phyloP scores from a whole-genome alignment of 2,329 filamentous ascomycete genomes.

The Fusarium lateritium region DNA sequence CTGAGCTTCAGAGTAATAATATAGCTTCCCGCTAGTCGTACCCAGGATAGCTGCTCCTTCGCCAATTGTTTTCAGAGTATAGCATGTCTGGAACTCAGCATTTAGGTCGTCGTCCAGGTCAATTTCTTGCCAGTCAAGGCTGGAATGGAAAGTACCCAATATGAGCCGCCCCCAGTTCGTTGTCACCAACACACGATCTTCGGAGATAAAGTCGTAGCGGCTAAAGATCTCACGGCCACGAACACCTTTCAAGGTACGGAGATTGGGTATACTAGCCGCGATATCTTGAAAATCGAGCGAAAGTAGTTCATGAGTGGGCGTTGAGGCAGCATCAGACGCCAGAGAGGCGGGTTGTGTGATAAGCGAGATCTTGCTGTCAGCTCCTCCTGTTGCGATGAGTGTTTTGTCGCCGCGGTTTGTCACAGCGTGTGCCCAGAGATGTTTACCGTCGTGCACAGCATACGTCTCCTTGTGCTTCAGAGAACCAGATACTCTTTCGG shows the following conservation, averaged over 20 bases:
- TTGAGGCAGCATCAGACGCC: neutral
- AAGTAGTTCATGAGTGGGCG: slow-evolving; percentile 19
- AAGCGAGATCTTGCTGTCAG: slow-evolving; percentile 79
- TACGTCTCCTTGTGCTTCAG: slow-evolving; percentile 70
- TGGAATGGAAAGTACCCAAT: slow-evolving; percentile 56
- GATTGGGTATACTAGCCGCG: slow-evolving; percentile 34
- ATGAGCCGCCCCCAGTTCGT: slow-evolving; percentile 74
- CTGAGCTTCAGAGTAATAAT: slow-evolving; percentile 56
- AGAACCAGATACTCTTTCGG: slow-evolving; percentile 32
- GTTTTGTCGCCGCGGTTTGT: slow-evolving; percentile 51
- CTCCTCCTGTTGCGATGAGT: slow-evolving; percentile 81
- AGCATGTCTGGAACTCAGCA: slow-evolving; percentile 62
- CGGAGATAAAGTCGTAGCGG: slow-evolving; percentile 74
- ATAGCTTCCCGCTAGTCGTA: slow-evolving; percentile 64
- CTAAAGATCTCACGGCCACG: slow-evolving; percentile 66
- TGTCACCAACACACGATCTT: slow-evolving; percentile 66
- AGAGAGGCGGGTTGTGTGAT: slow-evolving; percentile 48
- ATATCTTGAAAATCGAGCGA: slow-evolving; percentile 55
- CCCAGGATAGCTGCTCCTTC: slow-evolving; percentile 63
- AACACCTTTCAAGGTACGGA: slow-evolving; percentile 28
- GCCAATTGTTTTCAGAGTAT: slow-evolving; percentile 60
- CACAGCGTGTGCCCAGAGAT: slow-evolving; percentile 84
- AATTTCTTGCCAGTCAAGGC: slow-evolving; percentile 62
- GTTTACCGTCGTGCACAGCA: slow-evolving; percentile 84
- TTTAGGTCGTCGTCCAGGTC: slow-evolving; percentile 52